Percentiles rank a stretch among this genome's conserved stretches.
Evolutionary conservation across 2,329 filamentous ascomycete genomes (phyloP).

Genomic region (Lecanicillium sp.): DNA sequence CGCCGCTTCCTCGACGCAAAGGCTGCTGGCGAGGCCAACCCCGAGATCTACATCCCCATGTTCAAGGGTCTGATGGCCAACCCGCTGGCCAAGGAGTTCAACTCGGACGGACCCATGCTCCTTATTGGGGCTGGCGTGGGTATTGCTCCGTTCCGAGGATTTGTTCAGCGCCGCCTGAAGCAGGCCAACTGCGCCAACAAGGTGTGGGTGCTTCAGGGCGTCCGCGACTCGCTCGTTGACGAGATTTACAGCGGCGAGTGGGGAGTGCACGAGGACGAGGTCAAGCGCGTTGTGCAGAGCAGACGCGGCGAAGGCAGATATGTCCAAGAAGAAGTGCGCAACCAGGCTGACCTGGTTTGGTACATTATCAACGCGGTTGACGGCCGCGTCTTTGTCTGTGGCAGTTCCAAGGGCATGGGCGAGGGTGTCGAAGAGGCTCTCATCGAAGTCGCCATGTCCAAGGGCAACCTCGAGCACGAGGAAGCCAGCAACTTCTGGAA

Average conservation of each 20-base stretch:
- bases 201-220: constrained; percentile 91
- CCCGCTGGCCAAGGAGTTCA: constrained; percentile 84
- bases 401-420: constrained; percentile 87
- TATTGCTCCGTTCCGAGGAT: constrained; percentile 94
- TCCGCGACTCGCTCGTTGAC: constrained; percentile 89
- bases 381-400: constrained; percentile 92
- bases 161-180: constrained; percentile 88
- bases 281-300: constrained; percentile 74
- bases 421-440: constrained; percentile 88
- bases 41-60: constrained; percentile 78
- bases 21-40: constrained; percentile 45
- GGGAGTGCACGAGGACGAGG: constrained; percentile 83
- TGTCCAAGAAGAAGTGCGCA: constrained; percentile 88
- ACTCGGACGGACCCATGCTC: constrained; percentile 92
- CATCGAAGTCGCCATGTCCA: constrained; percentile 84
- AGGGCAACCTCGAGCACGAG: constrained; percentile 75
- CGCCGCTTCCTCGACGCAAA: constrained; percentile 63
- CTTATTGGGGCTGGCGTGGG: constrained; percentile 94
- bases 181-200: constrained; percentile 96
- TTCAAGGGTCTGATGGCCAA: constrained; percentile 98
- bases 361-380: constrained; percentile 96
- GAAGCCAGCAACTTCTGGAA: constrained; percentile 86
- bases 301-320: constrained; percentile 75
- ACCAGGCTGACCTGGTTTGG: constrained; percentile 96
- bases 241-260: constrained; percentile 96